A percentile compares a stretch with the other conserved stretches of the same genome.
Evolutionary conservation across 176 grass and related monocot genomes (phyloP).

Genomic region (Cymbopogon citratus): DNA sequence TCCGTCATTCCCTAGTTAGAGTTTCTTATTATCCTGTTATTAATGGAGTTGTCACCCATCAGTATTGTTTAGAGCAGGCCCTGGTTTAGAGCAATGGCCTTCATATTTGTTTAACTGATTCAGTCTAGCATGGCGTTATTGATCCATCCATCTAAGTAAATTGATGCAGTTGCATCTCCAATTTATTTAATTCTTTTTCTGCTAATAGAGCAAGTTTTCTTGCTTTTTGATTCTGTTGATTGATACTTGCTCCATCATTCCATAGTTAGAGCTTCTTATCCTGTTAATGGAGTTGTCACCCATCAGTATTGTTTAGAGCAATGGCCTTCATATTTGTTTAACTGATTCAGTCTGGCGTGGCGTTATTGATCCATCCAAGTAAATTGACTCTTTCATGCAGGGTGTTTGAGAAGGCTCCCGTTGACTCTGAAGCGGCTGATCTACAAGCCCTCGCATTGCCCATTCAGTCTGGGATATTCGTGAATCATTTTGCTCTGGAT

Average conservation of each 20-base stretch:
- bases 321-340: not conserved
- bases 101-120: not conserved
- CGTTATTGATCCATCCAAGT: not conserved
- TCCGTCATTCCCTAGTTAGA: not conserved
- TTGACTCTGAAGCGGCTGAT: not conserved
- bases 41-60: not conserved
- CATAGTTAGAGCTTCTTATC: not conserved
- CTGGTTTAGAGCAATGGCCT: not conserved
- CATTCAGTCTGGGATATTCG: not conserved
- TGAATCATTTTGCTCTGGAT: conserved; percentile 27
- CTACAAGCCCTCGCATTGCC: conserved; percentile 21
- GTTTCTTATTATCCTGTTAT: not conserved
- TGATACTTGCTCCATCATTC: not conserved
- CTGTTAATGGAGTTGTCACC: not conserved
- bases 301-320: not conserved
- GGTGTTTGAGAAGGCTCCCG: conserved; percentile 37
- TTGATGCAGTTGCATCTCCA: not conserved
- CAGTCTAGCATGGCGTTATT: not conserved
- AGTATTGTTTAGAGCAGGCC: not conserved
- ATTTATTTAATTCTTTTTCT: not conserved
- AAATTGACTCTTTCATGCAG: conserved; percentile 11
- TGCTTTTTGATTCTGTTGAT: not conserved
- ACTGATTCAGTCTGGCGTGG: not conserved
- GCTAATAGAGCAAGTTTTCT: not conserved
- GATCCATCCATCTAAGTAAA: not conserved